Conservation (phyloP, 768 basidiomycete genomes). For the Clathrus columnatus region DNA sequence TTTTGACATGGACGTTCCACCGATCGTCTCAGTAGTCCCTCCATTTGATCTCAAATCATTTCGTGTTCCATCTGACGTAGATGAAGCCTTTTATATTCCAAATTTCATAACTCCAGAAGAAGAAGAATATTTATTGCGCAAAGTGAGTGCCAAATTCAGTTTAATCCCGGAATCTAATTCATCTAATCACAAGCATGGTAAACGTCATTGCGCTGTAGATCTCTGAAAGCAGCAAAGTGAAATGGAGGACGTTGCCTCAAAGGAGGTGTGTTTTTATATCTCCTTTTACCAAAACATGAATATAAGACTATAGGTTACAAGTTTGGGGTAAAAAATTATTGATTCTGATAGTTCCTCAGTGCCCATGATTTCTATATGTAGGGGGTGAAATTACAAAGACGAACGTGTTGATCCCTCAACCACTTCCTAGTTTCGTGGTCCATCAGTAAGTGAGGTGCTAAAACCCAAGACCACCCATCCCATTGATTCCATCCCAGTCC, state of each 20-base stretch:
- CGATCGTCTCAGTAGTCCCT: neutral
- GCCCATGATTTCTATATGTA: constrained; percentile 19
- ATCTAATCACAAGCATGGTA: neutral
- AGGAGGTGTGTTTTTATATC: constrained; percentile 44
- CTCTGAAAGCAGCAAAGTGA: constrained; percentile 63
- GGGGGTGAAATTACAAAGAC: constrained; percentile 70
- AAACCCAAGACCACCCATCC: constrained; percentile 6
- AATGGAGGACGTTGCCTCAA: constrained; percentile 71
- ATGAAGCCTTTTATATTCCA: constrained; percentile 59
- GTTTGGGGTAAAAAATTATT: constrained; percentile 49
- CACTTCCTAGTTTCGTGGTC: constrained; percentile 62
- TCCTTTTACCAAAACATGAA: neutral
- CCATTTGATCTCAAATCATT: neutral
- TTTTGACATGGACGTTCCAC: too few relatives aligned
- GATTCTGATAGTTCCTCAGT: constrained; percentile 4
- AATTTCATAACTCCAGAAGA: constrained; percentile 69
- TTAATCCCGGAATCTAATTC: neutral
- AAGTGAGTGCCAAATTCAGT: constrained; percentile 35
- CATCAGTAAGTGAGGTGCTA: constrained; percentile 42
- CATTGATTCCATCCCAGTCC: constrained; percentile 45
- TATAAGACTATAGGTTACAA: constrained; percentile 44
- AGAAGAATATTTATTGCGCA: constrained; percentile 67
- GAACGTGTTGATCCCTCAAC: constrained; percentile 57
- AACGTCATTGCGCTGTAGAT: constrained; percentile 40
- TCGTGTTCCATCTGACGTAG: constrained; percentile 4